Percentiles rank a stretch among this genome's conserved stretches.
These are phyloP conservation scores for Kwoniella botswanensis DNA, from an alignment of 768 basidiomycete genomes.

Conservation along the genomic window DNA sequence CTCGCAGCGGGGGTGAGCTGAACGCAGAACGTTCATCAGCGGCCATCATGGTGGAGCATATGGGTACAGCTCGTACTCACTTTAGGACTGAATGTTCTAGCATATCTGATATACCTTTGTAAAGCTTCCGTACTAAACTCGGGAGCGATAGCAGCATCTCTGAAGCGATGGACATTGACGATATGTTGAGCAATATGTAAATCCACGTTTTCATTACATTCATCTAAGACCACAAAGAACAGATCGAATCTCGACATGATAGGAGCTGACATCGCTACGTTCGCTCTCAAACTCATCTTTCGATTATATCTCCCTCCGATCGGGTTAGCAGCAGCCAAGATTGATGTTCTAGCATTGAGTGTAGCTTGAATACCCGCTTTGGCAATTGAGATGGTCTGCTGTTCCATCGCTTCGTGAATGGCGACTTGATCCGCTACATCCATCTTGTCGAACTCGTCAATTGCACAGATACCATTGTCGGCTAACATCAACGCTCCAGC, in stretches of 20 bases:
- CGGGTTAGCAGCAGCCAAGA: slow-evolving; percentile 97
- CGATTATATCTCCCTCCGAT: slow-evolving; percentile 96
- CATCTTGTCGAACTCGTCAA: slow-evolving; percentile 99
- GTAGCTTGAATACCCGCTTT: slow-evolving; percentile 99
- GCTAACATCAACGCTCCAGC: slow-evolving; percentile 99
- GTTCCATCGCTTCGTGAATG: slow-evolving; percentile 99
- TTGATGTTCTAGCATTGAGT: slow-evolving; percentile 94
- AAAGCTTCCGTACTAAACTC: slow-evolving; percentile 97
- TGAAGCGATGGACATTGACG: slow-evolving; percentile 94
- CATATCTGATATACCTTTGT: slow-evolving; percentile 95
- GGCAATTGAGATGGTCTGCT: slow-evolving; percentile 98
- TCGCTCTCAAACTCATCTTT: slow-evolving; percentile 86
- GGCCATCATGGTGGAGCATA: not conserved
- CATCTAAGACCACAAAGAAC: slow-evolving; percentile 97
- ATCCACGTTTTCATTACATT: slow-evolving; percentile 91
- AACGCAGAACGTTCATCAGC: slow-evolving; percentile 17
- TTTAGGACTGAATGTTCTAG: slow-evolving; percentile 96
- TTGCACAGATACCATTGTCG: slow-evolving; percentile 99
- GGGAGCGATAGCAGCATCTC: slow-evolving; percentile 90
- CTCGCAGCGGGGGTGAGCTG: slow-evolving; percentile 92
- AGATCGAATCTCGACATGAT: slow-evolving; percentile 99
- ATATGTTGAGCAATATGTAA: slow-evolving; percentile 94
- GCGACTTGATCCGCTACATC: slow-evolving; percentile 97
- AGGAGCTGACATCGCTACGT: slow-evolving; percentile 96
- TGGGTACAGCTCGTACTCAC: slow-evolving; percentile 59